Evolutionary conservation across 345 rosid species (phyloP).

Genomic region (Pistacia vera): DNA sequence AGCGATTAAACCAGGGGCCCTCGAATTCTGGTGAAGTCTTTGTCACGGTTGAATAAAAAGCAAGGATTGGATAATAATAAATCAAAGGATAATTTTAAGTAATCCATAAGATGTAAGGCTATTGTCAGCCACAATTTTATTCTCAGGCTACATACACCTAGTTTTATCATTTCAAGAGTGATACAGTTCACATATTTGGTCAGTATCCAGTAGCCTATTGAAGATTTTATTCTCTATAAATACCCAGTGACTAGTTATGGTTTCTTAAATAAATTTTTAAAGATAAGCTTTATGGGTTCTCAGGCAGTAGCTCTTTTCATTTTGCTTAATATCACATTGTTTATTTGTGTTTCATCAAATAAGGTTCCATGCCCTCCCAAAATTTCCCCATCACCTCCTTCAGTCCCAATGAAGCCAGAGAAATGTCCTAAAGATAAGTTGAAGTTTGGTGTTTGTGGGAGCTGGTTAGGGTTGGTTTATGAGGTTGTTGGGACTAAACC

Average conservation of each 20-base stretch:
- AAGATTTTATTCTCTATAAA: not conserved
- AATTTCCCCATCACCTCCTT: not conserved
- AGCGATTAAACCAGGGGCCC: not conserved
- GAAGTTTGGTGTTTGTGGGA: constrained; percentile 77
- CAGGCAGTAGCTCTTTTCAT: constrained; percentile 25
- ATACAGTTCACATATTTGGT: constrained; percentile 8
- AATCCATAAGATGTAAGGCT: not conserved
- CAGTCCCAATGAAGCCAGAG: constrained; percentile 11
- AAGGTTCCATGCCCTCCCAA: constrained; percentile 27
- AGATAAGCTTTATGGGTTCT: constrained; percentile 21
- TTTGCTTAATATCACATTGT: constrained; percentile 36
- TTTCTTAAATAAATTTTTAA: not conserved
- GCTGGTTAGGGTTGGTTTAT: constrained; percentile 72
- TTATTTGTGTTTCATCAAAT: constrained; percentile 36
- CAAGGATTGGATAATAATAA: not conserved
- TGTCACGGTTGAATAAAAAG: not conserved
- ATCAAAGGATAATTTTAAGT: too few species aligned
- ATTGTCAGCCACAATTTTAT: not conserved
- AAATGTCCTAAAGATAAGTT: constrained; percentile 66
- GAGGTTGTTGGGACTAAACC: constrained; percentile 72
- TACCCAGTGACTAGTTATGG: not conserved
- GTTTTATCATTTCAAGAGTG: not conserved
- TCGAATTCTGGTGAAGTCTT: not conserved
- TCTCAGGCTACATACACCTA: not conserved
- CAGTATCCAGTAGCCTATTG: not conserved